Percentiles rank a stretch among this genome's conserved stretches.
phyloP scores from a whole-genome alignment of 2,329 filamentous ascomycete species.

The Didymosphaeria variabile region DNA sequence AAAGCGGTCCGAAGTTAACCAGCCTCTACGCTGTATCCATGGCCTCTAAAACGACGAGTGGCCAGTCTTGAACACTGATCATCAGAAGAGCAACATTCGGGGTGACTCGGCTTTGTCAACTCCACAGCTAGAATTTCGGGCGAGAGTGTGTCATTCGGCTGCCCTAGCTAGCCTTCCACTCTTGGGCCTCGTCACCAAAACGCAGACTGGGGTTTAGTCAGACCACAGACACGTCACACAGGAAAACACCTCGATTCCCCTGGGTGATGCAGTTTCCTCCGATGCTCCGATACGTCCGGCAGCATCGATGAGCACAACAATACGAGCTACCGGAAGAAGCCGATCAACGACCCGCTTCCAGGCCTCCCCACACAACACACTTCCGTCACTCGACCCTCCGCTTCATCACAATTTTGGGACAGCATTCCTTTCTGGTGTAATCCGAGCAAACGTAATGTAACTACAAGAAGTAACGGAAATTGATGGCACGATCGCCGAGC shows the following conservation, averaged over 20 bases:
- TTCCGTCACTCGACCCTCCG: too few relatives aligned
- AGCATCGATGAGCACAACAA: background rate
- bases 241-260: too few relatives aligned
- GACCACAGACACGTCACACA: too few relatives aligned
- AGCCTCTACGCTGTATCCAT: background rate
- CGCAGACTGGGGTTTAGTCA: too few relatives aligned
- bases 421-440: background rate
- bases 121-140: background rate
- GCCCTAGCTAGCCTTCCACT: background rate
- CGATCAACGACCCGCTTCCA: background rate
- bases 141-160: background rate
- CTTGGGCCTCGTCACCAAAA: too few relatives aligned
- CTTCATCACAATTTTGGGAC: too few relatives aligned
- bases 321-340: background rate
- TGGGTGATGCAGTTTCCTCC: too few relatives aligned
- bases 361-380: background rate
- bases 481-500: conserved; percentile 68
- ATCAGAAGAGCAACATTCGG: background rate
- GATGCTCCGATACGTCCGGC: too few relatives aligned
- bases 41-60: background rate
- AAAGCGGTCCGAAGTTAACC: background rate
- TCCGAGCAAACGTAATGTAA: background rate
- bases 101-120: background rate
- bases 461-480: conserved; percentile 69
- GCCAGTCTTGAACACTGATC: background rate